Evolutionary conservation across 768 basidiomycete species (phyloP).

Genomic region (Leccinum olivaceopallidum): DNA sequence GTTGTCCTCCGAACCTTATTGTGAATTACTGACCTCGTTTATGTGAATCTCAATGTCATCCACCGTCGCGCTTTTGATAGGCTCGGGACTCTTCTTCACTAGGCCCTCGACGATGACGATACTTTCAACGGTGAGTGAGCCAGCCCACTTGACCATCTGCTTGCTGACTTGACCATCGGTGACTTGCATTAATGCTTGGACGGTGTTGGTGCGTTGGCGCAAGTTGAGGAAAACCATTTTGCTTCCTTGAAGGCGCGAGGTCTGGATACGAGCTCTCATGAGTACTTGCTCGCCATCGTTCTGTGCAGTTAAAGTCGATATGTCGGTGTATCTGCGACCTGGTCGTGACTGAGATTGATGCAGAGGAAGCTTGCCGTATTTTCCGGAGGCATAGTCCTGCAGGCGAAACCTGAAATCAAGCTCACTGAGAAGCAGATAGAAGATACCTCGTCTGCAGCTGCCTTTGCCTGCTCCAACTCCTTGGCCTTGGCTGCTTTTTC

Average conservation of each 20-base stretch:
- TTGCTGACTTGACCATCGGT: conserved; percentile 81
- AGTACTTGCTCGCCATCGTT: conserved; percentile 75
- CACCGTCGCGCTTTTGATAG: conserved; percentile 90
- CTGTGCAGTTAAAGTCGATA: conserved; percentile 59
- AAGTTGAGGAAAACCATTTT: conserved; percentile 96
- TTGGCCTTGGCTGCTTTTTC: conserved; percentile 82
- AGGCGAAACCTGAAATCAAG: conserved; percentile 7
- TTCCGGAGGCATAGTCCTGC: conserved; percentile 75
- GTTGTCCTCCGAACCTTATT: not conserved
- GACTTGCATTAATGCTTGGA: conserved; percentile 81
- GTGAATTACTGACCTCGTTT: conserved; percentile 55
- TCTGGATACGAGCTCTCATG: conserved; percentile 89
- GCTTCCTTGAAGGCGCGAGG: conserved; percentile 87
- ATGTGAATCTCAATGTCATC: conserved; percentile 87
- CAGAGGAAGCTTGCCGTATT: conserved; percentile 86
- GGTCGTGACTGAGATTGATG: conserved; percentile 88
- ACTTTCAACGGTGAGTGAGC: conserved; percentile 75
- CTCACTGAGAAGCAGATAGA: conserved; percentile 35
- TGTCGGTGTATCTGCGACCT: conserved; percentile 57
- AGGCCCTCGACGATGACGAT: conserved; percentile 89
- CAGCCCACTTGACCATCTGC: conserved; percentile 96
- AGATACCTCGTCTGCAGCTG: conserved; percentile 56
- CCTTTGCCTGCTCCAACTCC: conserved; percentile 71
- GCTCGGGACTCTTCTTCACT: conserved; percentile 75
- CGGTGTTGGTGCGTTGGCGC: conserved; percentile 82